These are phyloP conservation scores for Globisporangium spiculum DNA, from an alignment of 352 stramenopile species.

Conservation along the genomic window DNA sequence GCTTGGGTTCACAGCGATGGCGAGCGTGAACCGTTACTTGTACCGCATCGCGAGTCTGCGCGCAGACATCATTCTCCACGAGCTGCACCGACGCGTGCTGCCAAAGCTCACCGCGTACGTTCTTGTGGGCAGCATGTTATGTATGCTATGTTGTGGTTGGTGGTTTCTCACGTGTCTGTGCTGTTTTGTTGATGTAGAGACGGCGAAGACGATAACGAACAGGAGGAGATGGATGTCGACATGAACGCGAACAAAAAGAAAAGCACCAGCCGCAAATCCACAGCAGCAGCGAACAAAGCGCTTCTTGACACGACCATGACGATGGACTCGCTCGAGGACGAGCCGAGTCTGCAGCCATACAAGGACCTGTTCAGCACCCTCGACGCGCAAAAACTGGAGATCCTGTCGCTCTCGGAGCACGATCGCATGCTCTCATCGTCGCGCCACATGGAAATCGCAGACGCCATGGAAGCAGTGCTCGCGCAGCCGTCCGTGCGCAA, in stretches of 20 bases:
- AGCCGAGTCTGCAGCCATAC: slow-evolving; percentile 34
- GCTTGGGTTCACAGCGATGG: slow-evolving; percentile 51
- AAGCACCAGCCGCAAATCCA: neutral
- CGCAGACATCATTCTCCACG: slow-evolving; percentile 52
- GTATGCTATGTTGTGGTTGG: neutral
- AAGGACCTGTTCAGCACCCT: slow-evolving; percentile 55
- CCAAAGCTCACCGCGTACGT: slow-evolving; percentile 5
- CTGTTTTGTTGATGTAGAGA: neutral
- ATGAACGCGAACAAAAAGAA: neutral
- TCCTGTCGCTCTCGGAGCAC: slow-evolving; percentile 59
- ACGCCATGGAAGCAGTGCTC: slow-evolving; percentile 74
- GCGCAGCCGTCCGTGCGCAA: slow-evolving; percentile 59
- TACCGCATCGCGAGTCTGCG: slow-evolving; percentile 58
- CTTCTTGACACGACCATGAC: slow-evolving; percentile 9
- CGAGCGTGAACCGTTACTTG: slow-evolving; percentile 30
- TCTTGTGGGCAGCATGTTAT: neutral
- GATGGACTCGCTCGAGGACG: slow-evolving; percentile 20
- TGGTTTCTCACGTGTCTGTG: neutral
- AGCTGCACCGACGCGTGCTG: slow-evolving; percentile 36
- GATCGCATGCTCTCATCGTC: slow-evolving; percentile 58
- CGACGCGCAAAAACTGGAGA: slow-evolving; percentile 54
- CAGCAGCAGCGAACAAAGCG: neutral
- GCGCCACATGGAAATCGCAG: slow-evolving; percentile 61
- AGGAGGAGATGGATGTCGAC: slow-evolving; percentile 12
- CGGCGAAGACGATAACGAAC: neutral